Base-by-base conservation (phyloP, 2,329 filamentous ascomycete genomes). In the Polychaeton citri region DNA sequence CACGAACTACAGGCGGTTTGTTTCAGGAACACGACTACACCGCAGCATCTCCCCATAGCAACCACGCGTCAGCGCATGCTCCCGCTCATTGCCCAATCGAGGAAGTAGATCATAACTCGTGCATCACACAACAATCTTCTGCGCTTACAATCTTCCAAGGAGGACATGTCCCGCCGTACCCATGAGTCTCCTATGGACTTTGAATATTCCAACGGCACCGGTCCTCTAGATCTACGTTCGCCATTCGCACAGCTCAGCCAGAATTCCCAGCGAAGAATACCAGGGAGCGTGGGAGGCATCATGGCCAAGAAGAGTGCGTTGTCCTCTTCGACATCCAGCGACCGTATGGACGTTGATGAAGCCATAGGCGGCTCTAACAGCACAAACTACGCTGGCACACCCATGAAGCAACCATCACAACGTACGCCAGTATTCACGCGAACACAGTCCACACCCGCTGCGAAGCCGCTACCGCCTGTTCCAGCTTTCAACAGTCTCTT, bases 141-240 rank as follows among this genome's bases (percentile, higher is more conserved):
- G 24, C 12, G 15, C 12, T 15, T 7, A 15, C 7, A 28, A 28
- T 28, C 24, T 15, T 10, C 15, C 24, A 28, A 28, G 15, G 15
- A 28, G 24, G 24, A 37, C 20, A 54, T 55, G 51, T 48, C 49
- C 17, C 50, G 53, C 32, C 60, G 62, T 35, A 52, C 51, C 24
- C 58, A 64, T 33, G 60, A 61, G 32, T 58, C 52, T 48, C 65
- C 64, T 37, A 72, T 72, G 69, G 69, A 72, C 52, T 72, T 68
- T 52, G 60, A 69, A 46, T 72, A 59, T 46, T 51, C 66, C 37
- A 69, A 69, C 43, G 48, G 56, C 19, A 58, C 51, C 3, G 66
- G 64, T 16, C 62, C 63, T 4, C 43, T 65, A 2, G 65, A 70
- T 47, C 48, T 50, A 19, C 54, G 53, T 33, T 71, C 67, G 26